Percentiles rank a stretch among this genome's conserved stretches.
Conservation (phyloP, 495 filamentous ascomycete species). For the Melanomma pulvis-pyrius region DNA sequence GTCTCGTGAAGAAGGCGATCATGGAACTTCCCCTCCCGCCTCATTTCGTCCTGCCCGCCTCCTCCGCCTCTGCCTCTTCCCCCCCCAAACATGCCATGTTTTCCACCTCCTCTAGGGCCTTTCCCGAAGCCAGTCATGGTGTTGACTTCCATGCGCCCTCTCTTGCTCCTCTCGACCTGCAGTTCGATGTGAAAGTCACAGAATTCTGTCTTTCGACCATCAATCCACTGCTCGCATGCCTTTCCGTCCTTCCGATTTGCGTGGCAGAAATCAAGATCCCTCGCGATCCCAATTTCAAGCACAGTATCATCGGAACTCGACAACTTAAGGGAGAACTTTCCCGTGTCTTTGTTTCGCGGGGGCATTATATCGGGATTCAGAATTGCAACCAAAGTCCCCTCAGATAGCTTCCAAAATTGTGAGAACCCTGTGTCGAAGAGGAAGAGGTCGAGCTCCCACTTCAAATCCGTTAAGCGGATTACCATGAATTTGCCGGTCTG, state of each 20-base stretch:
- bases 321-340: constrained; percentile 79
- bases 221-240: constrained; percentile 80
- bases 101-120: constrained; percentile 24
- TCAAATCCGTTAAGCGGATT: constrained; percentile 80
- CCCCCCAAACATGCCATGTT: constrained; percentile 41
- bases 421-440: constrained; percentile 91
- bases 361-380: constrained; percentile 93
- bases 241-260: constrained; percentile 80
- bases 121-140: constrained; percentile 53
- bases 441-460: constrained; percentile 88
- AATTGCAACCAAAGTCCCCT: constrained; percentile 86
- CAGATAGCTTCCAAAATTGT: constrained; percentile 83
- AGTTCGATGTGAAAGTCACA: constrained; percentile 92
- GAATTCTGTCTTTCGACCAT: constrained; percentile 81
- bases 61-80: constrained; percentile 35
- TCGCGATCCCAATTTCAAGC: constrained; percentile 81
- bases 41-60: constrained; percentile 40
- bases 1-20: constrained; percentile 52
- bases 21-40: constrained; percentile 56
- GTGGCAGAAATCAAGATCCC: constrained; percentile 90
- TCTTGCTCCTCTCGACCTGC: constrained; percentile 69
- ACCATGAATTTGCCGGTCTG: constrained; percentile 85
- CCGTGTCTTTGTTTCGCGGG: constrained; percentile 75
- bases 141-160: constrained; percentile 80
- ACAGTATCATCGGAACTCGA: constrained; percentile 83